phyloP scores from a whole-genome alignment of 371 early-diverging fungal species.

The Mortierella sp. region DNA sequence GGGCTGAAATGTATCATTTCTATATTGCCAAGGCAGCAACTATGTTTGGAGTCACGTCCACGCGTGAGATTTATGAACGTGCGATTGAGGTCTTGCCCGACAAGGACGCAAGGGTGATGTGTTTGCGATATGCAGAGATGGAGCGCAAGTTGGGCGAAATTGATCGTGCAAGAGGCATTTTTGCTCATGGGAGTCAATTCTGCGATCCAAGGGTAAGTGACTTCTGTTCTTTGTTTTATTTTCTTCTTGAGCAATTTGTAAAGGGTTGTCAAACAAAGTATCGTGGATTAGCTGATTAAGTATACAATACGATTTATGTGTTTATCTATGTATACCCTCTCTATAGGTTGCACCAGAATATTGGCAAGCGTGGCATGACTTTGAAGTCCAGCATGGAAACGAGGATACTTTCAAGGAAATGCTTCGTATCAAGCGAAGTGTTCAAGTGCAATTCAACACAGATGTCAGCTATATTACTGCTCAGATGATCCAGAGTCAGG shows the following conservation, averaged over 20 bases:
- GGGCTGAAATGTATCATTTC: conserved; percentile 85
- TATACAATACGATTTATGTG: neutral
- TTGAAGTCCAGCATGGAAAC: conserved; percentile 96
- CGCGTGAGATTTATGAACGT: conserved; percentile 92
- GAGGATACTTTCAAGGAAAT: conserved; percentile 98
- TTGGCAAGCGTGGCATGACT: conserved; percentile 96
- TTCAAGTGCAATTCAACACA: conserved; percentile 82
- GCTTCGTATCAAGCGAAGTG: conserved; percentile 94
- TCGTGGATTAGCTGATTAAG: neutral
- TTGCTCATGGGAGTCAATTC: conserved; percentile 89
- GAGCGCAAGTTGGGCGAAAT: conserved; percentile 95
- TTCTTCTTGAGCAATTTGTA: neutral
- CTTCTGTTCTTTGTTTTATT: neutral
- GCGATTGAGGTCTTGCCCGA: conserved; percentile 92
- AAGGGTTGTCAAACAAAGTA: neutral
- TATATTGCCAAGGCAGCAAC: conserved; percentile 91
- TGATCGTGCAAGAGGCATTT: conserved; percentile 95
- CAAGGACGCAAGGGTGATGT: conserved; percentile 80
- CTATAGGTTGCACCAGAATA: conserved; percentile 69
- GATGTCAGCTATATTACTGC: conserved; percentile 66
- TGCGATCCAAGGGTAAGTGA: conserved; percentile 83
- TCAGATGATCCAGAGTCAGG: conserved; percentile 54
- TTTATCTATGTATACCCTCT: neutral
- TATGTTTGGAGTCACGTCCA: conserved; percentile 87
- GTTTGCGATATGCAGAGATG: conserved; percentile 85